Percentiles rank a stretch among this genome's conserved stretches.
Evolutionary conservation across 1,284 basidiomycete genomes (phyloP).

Genomic region (Cerrena zonata): DNA sequence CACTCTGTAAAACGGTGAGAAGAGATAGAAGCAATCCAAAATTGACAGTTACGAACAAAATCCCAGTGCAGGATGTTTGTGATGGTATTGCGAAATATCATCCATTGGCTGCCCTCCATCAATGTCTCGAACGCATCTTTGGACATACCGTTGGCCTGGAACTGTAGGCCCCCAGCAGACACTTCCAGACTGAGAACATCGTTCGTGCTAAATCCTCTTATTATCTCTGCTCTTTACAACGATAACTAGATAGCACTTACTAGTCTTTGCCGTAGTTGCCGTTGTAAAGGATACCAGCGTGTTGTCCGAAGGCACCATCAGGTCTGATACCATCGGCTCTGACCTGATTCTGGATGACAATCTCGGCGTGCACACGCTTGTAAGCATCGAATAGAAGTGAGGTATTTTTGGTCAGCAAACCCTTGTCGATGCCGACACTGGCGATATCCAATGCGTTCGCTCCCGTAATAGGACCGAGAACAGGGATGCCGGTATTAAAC

Average conservation of each 20-base stretch:
- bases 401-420: slow-evolving; percentile 39
- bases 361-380: slow-evolving; percentile 40
- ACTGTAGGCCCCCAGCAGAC: slow-evolving; percentile 48
- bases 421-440: slow-evolving; percentile 49
- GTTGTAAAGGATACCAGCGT: slow-evolving; percentile 57
- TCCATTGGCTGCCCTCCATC: slow-evolving; percentile 54
- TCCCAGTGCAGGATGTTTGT: slow-evolving; percentile 62
- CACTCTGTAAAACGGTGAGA: slow-evolving; percentile 35
- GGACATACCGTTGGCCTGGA: slow-evolving; percentile 33
- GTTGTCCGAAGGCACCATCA: slow-evolving; percentile 62
- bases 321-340: slow-evolving; percentile 54
- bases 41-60: slow-evolving; percentile 38
- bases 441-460: slow-evolving; percentile 59
- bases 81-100: slow-evolving; percentile 55
- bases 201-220: slow-evolving; percentile 35
- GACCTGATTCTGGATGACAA: slow-evolving; percentile 38
- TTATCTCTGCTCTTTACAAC: neutral
- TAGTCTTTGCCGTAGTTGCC: slow-evolving; percentile 64
- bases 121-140: slow-evolving; percentile 44
- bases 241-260: slow-evolving; percentile 40
- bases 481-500: slow-evolving; percentile 39
- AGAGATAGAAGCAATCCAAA: neutral
- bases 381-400: slow-evolving; percentile 46
- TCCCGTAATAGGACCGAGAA: slow-evolving; percentile 47
- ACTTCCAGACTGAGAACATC: slow-evolving; percentile 48